Evolutionary conservation across 768 basidiomycete genomes (phyloP), one percentile per base, ranked within the genome.

Genomic region (Tulasnella sp.): DNA sequence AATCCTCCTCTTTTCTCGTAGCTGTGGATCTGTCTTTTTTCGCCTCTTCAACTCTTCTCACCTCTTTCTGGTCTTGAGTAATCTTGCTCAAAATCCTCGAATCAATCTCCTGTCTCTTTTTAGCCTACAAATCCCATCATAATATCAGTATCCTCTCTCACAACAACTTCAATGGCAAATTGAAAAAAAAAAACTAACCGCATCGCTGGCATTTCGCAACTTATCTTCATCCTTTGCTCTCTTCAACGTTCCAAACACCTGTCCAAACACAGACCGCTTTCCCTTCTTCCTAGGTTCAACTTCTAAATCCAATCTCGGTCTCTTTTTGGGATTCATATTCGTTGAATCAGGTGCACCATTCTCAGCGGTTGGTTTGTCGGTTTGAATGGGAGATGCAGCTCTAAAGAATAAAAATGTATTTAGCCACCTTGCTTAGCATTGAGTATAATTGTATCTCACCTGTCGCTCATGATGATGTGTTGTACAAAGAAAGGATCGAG

Each of bases 1-100:
- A 32, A 33, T 56, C 55, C 41, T 56, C 55, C 41, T 55, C 41
- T 20, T 54, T 56, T 25, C 55, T 41, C 13, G 12, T 56, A 5
- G 53, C 53, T n/a, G 29, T 40, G 27, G 39, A 20, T 6, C 53
- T 29, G 25, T 56, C 55, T 28, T 39, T 31, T 37, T 54, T 54
- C 13, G 45, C 41, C 31, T 56, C 55, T 13, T 56, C 55, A 33
- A 53, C 42, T 24, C 47, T 56, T 16, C 55, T 34, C 29, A 45
- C 52, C 13, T 37, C 20, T 25, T 32, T 54, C 35, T 48, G 55
- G 20, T 56, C 55, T 13, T 39, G 40, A 29, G 56, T 35, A n/a
- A 54, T 56, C 29, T 56, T 56, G 20, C 56, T 53, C 19, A 40
- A 31, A 12, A 56, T 37, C 24, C 55, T 31, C n/a, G 34, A 28